Conservation (phyloP, 2,329 filamentous ascomycete species). For the Lecanicillium sp. region DNA sequence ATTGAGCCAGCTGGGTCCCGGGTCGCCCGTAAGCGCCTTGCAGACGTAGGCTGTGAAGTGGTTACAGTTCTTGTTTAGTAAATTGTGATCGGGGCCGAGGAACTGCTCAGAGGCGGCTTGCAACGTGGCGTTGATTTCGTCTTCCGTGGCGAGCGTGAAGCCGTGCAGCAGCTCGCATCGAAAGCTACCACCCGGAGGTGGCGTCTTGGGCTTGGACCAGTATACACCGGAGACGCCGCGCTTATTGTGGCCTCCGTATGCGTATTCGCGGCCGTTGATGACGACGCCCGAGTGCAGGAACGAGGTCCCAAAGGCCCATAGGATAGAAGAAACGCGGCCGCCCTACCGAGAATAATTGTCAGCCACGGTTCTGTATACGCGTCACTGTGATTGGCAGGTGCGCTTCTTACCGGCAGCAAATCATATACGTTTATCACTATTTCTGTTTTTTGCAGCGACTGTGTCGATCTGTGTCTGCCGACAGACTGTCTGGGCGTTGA, state of each 20-base stretch:
- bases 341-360: slow-evolving; percentile 41
- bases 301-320: slow-evolving; percentile 73
- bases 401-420: slow-evolving; percentile 59
- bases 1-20: slow-evolving; percentile 72
- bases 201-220: slow-evolving; percentile 66
- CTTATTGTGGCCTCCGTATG: slow-evolving; percentile 75
- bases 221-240: slow-evolving; percentile 71
- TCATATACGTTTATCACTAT: slow-evolving; percentile 75
- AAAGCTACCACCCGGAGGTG: slow-evolving; percentile 74
- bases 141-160: slow-evolving; percentile 62
- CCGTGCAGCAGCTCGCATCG: slow-evolving; percentile 70
- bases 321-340: slow-evolving; percentile 64
- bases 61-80: slow-evolving; percentile 81
- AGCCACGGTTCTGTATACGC: slow-evolving; percentile 11
- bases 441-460: slow-evolving; percentile 66
- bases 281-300: slow-evolving; percentile 80
- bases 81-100: slow-evolving; percentile 69
- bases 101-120: slow-evolving; percentile 65
- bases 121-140: slow-evolving; percentile 67
- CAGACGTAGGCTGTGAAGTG: slow-evolving; percentile 79
- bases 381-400: background rate
- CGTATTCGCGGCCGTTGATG: slow-evolving; percentile 74
- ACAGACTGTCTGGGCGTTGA: slow-evolving; percentile 21
- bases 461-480: slow-evolving; percentile 53
- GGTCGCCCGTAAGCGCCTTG: slow-evolving; percentile 61